Percentiles rank a stretch among this genome's conserved stretches.
Conservation (phyloP, 1,284 basidiomycete genomes). For the Ustilago shanxiensis region DNA sequence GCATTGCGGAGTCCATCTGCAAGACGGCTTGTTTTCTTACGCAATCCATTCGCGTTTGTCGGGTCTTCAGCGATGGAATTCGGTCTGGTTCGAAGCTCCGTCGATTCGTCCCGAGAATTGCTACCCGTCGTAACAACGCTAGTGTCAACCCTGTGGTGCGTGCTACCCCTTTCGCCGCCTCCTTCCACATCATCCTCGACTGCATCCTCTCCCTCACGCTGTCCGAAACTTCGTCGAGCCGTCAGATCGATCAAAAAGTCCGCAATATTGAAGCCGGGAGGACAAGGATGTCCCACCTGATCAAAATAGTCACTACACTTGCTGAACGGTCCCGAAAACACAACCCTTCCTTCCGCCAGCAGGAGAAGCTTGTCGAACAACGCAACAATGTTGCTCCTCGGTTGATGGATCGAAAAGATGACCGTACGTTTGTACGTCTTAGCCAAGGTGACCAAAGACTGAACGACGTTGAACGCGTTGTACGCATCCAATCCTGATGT, state of each 20-base stretch:
- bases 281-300: constrained; percentile 84
- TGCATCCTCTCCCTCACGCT: background rate
- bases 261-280: constrained; percentile 95
- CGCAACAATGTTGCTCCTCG: constrained; percentile 95
- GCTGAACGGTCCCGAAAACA: constrained; percentile 83
- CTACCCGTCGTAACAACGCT: constrained; percentile 43
- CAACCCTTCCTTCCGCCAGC: constrained; percentile 77
- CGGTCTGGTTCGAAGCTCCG: constrained; percentile 74
- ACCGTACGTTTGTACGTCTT: constrained; percentile 93
- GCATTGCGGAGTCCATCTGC: constrained; percentile 74
- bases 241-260: constrained; percentile 73
- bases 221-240: constrained; percentile 16
- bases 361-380: constrained; percentile 92
- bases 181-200: constrained; percentile 31
- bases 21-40: constrained; percentile 79
- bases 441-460: constrained; percentile 86
- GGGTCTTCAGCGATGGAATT: constrained; percentile 76
- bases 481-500: constrained; percentile 90
- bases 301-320: constrained; percentile 85
- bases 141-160: constrained; percentile 21
- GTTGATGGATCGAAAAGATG: constrained; percentile 97
- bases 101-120: constrained; percentile 61
- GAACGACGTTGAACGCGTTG: constrained; percentile 94
- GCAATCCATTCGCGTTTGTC: constrained; percentile 6
- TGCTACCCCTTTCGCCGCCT: constrained; percentile 2